Evolutionary conservation across 352 stramenopile species (phyloP), one percentile per base, ranked within the genome.

Genomic region (Aphanomyces euteiches): DNA sequence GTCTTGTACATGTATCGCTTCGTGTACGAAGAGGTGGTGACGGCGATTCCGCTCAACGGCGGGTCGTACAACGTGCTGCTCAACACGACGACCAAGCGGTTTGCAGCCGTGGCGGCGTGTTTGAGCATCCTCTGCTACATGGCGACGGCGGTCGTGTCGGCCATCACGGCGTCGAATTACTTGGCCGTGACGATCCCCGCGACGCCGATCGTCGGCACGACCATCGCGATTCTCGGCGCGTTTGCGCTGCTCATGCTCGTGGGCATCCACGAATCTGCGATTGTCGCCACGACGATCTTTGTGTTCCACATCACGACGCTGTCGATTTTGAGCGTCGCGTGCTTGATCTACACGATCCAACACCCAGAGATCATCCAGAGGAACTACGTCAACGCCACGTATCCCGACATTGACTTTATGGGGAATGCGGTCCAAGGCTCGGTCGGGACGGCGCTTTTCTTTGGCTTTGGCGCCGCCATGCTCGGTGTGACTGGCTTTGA

Each of bases 71-170:
- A 97, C 65, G 81, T 96, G 21, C 74, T 97, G 36, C 79, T 97
- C 15, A 97, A 97, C 74, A 95, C 88, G 10, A 97, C 90, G 19
- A 93, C 81, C 56, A 97, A 97, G 78, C 77, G 82, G 66, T 84
- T 90, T 40, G 91, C 91, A 17, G 87, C 88, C 0, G 78, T 96
- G 7, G 91, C 91, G 6, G 91, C 91, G 5, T 89, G 87, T 0
- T 83, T 97, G 38, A 88, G 88, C 5, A 90, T 97, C 66, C 94
- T 97, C 69, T 93, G 88, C 39, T 97, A 97, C 74, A 79, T 97
- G 56, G 90, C 91, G 5, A 97, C 91, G 1, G 91, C 87, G 0
- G 83, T 90, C 6, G 81, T 90, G 28, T 90, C 83, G 6, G 80
- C 75, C 41, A 90, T 80, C 0, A 84, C 78, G 15, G 83, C 83